These are phyloP conservation scores for Sherardia arvensis DNA, from an alignment of 257 asterid species.

Conservation along the genomic window DNA sequence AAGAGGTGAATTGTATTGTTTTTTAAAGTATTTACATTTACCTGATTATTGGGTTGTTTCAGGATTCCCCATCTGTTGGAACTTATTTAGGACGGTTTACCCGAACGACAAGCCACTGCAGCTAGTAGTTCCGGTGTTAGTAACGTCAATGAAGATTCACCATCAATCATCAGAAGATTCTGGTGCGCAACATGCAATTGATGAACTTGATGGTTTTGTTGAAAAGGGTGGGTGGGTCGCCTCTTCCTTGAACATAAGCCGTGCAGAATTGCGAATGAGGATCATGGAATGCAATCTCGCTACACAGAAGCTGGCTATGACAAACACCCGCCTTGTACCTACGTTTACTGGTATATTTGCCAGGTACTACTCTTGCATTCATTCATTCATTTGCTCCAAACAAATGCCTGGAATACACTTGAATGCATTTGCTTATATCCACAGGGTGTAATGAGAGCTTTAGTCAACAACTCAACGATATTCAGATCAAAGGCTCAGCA, in stretches of 20 bases:
- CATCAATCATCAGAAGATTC: conserved; percentile 45
- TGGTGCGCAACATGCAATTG: conserved; percentile 55
- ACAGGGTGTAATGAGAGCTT: conserved; percentile 90
- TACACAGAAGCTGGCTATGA: conserved; percentile 95
- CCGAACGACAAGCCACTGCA: conserved; percentile 51
- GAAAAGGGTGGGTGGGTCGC: too few relatives aligned
- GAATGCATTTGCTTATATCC: background rate
- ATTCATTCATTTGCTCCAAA: too few relatives aligned
- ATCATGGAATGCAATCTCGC: conserved; percentile 72
- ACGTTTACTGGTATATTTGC: conserved; percentile 98
- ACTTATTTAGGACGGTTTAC: conserved; percentile 58
- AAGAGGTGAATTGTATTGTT: background rate
- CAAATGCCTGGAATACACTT: too few relatives aligned
- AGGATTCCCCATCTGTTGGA: conserved; percentile 77
- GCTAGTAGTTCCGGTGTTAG: conserved; percentile 47
- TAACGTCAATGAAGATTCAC: conserved; percentile 26
- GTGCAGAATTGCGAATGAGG: conserved; percentile 48
- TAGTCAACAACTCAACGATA: conserved; percentile 78
- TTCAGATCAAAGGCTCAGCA: conserved; percentile 68
- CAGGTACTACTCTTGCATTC: conserved; percentile 54
- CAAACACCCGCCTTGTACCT: conserved; percentile 96
- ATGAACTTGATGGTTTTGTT: too few relatives aligned
- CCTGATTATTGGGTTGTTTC: conserved; percentile 6
- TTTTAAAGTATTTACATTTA: background rate
- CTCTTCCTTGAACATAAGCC: conserved; percentile 48